Percentiles rank a stretch among this genome's conserved stretches.
These are phyloP conservation scores for Bipolaris bicolor DNA, from an alignment of 2,329 filamentous ascomycete species.

Conservation along the genomic window DNA sequence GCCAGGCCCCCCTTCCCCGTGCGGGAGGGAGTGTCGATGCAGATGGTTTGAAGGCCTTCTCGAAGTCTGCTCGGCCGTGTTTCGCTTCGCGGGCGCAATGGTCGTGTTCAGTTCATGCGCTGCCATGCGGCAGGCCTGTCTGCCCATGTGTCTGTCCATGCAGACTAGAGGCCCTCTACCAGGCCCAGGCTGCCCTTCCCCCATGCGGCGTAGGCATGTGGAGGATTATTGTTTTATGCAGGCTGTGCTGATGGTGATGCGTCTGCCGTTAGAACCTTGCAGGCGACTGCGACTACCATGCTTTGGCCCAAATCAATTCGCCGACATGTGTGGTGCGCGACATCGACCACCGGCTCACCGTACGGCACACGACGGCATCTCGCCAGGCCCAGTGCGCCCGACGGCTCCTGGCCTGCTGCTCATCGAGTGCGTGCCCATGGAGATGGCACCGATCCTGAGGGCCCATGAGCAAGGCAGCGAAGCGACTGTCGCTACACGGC, in stretches of 20 bases:
- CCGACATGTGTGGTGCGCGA: constrained; percentile 36
- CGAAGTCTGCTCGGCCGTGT: constrained; percentile 9
- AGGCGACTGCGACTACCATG: constrained; percentile 28
- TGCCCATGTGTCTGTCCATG: constrained; percentile 16
- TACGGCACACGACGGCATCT: constrained; percentile 28
- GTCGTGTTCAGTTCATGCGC: constrained; percentile 33
- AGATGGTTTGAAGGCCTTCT: constrained; percentile 6
- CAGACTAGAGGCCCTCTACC: constrained; percentile 15
- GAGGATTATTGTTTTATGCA: constrained; percentile 37
- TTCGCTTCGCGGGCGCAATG: constrained; percentile 11
- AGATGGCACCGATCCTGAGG: constrained; percentile 23
- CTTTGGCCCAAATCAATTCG: constrained; percentile 28
- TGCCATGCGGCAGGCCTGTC: constrained; percentile 11
- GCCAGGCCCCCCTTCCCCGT: no score
- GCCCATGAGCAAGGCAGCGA: constrained; percentile 8
- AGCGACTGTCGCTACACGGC: constrained; percentile 9
- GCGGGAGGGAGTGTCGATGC: no score
- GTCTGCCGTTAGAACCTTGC: constrained; percentile 38
- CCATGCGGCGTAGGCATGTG: constrained; percentile 23
- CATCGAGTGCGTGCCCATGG: constrained; percentile 36
- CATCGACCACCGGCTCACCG: constrained; percentile 27
- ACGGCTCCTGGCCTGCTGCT: constrained; percentile 21
- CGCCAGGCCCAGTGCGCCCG: constrained; percentile 29
- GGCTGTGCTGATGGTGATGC: constrained; percentile 36
- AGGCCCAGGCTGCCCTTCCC: constrained; percentile 12